phyloP scores from a whole-genome alignment of 2,329 filamentous ascomycete genomes.

The Didymella arachidicola region DNA sequence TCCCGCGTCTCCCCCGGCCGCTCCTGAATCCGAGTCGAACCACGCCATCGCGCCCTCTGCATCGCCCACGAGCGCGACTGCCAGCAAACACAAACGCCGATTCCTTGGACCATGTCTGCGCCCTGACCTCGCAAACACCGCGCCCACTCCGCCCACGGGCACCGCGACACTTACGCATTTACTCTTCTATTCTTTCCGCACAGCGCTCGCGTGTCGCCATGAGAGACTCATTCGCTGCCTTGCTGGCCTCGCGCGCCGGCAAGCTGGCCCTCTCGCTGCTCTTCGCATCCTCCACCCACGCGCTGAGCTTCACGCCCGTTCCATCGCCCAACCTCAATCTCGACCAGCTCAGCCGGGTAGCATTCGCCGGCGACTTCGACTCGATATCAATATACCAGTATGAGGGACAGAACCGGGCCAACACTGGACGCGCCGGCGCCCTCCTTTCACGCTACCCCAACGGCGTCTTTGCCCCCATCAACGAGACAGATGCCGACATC shows the following conservation, averaged over 20 bases:
- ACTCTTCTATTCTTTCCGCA: conserved; percentile 32
- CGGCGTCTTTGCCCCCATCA: conserved; percentile 77
- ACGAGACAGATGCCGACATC: conserved; percentile 83
- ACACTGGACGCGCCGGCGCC: conserved; percentile 75
- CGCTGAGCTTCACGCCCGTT: conserved; percentile 64
- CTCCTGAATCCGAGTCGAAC: conserved; percentile 20
- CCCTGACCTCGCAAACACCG: conserved; percentile 18
- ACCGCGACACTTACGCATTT: conserved; percentile 20
- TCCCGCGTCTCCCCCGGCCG: conserved; percentile 29
- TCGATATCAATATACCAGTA: conserved; percentile 91
- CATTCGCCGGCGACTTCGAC: conserved; percentile 86
- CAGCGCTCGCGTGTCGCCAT: conserved; percentile 41
- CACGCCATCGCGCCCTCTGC: conserved; percentile 20
- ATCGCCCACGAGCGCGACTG: conserved; percentile 11
- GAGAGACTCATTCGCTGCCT: conserved; percentile 49
- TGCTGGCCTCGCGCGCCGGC: conserved; percentile 49
- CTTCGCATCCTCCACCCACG: conserved; percentile 39
- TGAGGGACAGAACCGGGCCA: conserved; percentile 75
- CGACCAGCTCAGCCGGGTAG: conserved; percentile 78
- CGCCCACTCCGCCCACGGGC: conserved; percentile 20
- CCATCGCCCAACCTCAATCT: conserved; percentile 80
- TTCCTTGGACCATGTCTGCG: conserved; percentile 22
- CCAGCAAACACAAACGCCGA: conserved; percentile 13
- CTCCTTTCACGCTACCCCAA: conserved; percentile 85
- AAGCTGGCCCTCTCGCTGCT: conserved; percentile 48